Evolutionary conservation across 768 basidiomycete genomes (phyloP), one percentile per base, ranked within the genome.

Genomic region (Amylocystis lapponica): DNA sequence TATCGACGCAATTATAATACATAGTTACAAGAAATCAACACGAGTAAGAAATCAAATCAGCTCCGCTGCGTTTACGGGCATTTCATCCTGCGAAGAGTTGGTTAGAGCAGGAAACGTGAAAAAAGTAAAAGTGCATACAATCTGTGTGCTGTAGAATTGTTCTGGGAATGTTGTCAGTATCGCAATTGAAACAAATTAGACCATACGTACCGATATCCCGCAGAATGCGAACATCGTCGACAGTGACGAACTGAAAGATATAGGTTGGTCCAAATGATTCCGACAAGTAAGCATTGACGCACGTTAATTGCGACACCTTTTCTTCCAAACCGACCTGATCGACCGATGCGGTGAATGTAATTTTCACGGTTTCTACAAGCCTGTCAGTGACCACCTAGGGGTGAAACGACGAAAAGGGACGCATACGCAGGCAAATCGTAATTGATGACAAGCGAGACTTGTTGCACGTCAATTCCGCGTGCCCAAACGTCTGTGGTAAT

Each of bases 241-340:
- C 83, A 14, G 93, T 95, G 37, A 92, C 89, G 55, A 91, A 91
- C 89, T 91, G 60, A 26, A 36, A 51, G 10, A n/a, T 11, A 21
- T 12, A 13, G n/a, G 2, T 26, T 41, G 39, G 30, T 29, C 34
- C 34, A 33, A 36, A 2, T 44, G 41, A 12, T 17, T 20, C 29
- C 6, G 19, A 39, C 39, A 22, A 29, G 20, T 27, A 2, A 31
- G 22, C 21, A 19, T 34, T 19, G 25, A 68, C 84, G 32, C 59
- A 96, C 94, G 68, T 98, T 99, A 70, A 99, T 98, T 33, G 96
- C 96, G 48, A 98, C 96, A 75, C 95, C 96, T 70, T 99, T 99
- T 56, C 96, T 77, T 55, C 96, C 96, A 70, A 98, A 98, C 46
- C 96, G 92, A 61, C 96, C 96, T 46, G 94, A 96, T 49, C 96